A percentile compares a stretch with the other conserved stretches of the same genome.
Evolutionary conservation across 2,329 filamentous ascomycete genomes (phyloP).

Genomic region (Fusarium sp.): DNA sequence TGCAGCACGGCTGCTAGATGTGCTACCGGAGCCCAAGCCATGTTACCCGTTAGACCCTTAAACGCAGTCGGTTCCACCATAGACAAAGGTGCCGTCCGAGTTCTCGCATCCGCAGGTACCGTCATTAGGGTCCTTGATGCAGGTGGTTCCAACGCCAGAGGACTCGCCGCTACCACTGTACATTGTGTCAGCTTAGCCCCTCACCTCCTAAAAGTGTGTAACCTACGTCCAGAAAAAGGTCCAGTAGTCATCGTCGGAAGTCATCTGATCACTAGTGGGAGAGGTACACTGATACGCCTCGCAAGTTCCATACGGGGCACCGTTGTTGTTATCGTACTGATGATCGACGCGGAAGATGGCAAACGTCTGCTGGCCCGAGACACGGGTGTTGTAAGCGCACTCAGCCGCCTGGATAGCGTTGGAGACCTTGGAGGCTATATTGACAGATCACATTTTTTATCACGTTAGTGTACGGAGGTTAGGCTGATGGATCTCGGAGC

Average conservation of each 20-base stretch:
- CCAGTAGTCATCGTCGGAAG: conserved; percentile 39
- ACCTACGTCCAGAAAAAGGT: conserved; percentile 45
- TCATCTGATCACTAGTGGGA: conserved; percentile 27
- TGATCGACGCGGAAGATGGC: conserved; percentile 42
- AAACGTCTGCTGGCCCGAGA: conserved; percentile 42
- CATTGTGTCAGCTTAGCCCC: conserved; percentile 1
- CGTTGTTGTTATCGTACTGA: conserved; percentile 41
- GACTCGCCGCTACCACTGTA: conserved; percentile 34
- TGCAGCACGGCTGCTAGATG: neutral
- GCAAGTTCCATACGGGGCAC: conserved; percentile 42
- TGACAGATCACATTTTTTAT: neutral
- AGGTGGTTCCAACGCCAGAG: conserved; percentile 40
- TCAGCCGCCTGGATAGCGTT: conserved; percentile 43
- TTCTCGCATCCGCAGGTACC: conserved; percentile 43
- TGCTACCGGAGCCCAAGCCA: neutral
- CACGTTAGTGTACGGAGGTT: neutral
- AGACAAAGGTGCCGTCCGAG: conserved; percentile 38
- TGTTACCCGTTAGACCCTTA: neutral
- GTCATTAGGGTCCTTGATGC: conserved; percentile 41
- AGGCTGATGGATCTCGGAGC: neutral
- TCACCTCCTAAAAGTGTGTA: neutral
- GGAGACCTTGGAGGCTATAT: conserved; percentile 38
- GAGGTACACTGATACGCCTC: conserved; percentile 38
- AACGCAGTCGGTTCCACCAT: conserved; percentile 33
- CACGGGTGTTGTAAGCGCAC: conserved; percentile 43